These are phyloP conservation scores for Macaranga tanarius DNA, from an alignment of 441 rosid genomes.

Conservation along the genomic window DNA sequence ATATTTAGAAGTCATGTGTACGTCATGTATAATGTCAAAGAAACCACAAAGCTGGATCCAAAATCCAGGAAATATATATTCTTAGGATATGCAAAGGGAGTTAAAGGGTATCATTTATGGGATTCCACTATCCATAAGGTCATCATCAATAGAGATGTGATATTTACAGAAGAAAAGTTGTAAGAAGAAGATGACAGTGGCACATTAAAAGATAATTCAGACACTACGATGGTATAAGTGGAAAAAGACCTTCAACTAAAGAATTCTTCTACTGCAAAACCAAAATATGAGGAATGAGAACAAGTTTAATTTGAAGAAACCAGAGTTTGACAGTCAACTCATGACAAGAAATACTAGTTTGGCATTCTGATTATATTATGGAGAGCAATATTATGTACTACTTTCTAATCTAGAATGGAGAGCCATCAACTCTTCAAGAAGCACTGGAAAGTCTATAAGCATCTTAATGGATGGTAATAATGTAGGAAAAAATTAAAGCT, in stretches of 20 bases:
- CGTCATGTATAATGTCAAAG: constrained; percentile 9
- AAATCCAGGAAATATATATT: not conserved
- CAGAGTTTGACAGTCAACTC: too few species aligned
- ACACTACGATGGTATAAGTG: not conserved
- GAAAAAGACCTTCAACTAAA: not conserved
- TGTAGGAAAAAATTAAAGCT: too few species aligned
- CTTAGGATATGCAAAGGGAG: not conserved
- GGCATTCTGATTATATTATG: too few species aligned
- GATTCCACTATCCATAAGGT: not conserved
- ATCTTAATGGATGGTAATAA: too few species aligned
- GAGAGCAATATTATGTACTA: too few species aligned
- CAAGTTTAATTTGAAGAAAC: too few species aligned
- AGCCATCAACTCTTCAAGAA: too few species aligned
- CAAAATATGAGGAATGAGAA: too few species aligned
- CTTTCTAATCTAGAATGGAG: too few species aligned
- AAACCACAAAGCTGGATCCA: not conserved
- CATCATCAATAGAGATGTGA: not conserved
- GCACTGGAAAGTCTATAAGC: too few species aligned
- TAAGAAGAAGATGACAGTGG: not conserved
- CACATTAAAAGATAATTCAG: not conserved
- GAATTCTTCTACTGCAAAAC: not conserved
- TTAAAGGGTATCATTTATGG: not conserved
- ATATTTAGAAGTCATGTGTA: constrained; percentile 1
- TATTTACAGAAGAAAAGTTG: not conserved
- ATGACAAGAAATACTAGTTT: too few species aligned